Evolutionary conservation across 78 protist genomes (phyloP).

Genomic region (Diacronema lutheri): DNA sequence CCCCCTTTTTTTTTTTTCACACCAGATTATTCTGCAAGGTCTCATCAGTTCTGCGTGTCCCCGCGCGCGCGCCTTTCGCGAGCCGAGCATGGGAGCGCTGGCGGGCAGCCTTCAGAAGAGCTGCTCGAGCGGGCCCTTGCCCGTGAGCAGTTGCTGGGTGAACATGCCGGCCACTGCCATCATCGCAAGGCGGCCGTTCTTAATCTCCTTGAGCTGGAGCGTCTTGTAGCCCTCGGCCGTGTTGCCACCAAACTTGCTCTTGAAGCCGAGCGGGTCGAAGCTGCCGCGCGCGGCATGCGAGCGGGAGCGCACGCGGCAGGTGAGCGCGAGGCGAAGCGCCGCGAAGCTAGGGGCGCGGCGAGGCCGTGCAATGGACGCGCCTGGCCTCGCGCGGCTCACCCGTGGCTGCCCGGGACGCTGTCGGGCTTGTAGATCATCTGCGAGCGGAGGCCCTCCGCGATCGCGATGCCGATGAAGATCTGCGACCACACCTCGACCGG

Average conservation of each 20-base stretch:
- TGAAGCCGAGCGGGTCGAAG: slow-evolving; percentile 31
- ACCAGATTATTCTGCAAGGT: too few species aligned
- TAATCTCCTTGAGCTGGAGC: neutral
- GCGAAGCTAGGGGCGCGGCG: neutral
- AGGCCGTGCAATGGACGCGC: too few species aligned
- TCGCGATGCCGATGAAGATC: neutral
- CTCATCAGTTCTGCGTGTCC: too few species aligned
- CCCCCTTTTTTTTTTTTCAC: too few species aligned
- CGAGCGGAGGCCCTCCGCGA: slow-evolving; percentile 22
- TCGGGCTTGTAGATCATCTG: neutral
- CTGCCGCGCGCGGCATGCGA: neutral
- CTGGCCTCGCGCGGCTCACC: too few species aligned
- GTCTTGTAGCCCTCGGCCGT: neutral
- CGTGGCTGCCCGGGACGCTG: neutral
- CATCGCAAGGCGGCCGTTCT: neutral
- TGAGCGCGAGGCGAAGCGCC: neutral
- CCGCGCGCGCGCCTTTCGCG: too few species aligned
- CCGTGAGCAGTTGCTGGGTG: neutral
- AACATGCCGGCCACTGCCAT: neutral
- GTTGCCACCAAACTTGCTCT: neutral
- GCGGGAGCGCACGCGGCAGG: neutral
- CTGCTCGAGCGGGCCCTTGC: neutral
- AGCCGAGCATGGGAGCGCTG: too few species aligned
- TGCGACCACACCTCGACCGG: neutral
- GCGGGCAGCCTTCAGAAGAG: too few species aligned